Percentiles rank a stretch among this genome's conserved stretches.
These are phyloP conservation scores for Acidiella bohemica DNA, from an alignment of 495 filamentous ascomycete species.

Conservation along the genomic window DNA sequence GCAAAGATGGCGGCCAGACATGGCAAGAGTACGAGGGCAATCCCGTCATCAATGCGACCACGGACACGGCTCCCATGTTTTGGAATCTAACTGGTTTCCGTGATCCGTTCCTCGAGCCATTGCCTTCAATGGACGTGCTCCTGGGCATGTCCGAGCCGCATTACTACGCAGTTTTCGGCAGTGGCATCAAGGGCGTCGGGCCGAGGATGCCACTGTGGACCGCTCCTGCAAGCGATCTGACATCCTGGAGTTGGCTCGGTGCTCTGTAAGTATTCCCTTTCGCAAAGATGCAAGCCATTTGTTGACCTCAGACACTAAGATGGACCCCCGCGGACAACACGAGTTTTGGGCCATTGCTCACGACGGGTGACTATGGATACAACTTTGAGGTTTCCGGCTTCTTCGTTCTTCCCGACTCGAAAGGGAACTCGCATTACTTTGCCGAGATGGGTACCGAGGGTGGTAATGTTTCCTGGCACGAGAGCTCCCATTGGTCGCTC, in stretches of 20 bases:
- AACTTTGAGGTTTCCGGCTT: slow-evolving; percentile 48
- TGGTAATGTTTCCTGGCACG: slow-evolving; percentile 27
- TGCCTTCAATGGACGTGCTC: slow-evolving; percentile 31
- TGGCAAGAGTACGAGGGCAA: slow-evolving; percentile 39
- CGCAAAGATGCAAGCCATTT: no score
- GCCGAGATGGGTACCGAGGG: slow-evolving; percentile 36
- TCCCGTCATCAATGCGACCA: slow-evolving; percentile 31
- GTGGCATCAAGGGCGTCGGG: slow-evolving; percentile 36
- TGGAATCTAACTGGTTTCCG: slow-evolving; percentile 42
- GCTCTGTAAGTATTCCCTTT: no score
- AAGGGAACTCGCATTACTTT: slow-evolving; percentile 34
- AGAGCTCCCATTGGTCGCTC: slow-evolving; percentile 26
- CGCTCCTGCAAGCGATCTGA: slow-evolving; percentile 34
- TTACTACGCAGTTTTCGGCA: slow-evolving; percentile 40
- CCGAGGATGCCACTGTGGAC: slow-evolving; percentile 41
- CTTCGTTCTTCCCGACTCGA: slow-evolving; percentile 31
- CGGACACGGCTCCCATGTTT: slow-evolving; percentile 29
- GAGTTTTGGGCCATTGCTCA: slow-evolving; percentile 24
- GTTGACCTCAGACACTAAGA: no score
- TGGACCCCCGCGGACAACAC: slow-evolving; percentile 33
- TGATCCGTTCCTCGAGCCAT: slow-evolving; percentile 39
- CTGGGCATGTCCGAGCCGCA: slow-evolving; percentile 25
- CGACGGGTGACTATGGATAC: slow-evolving; percentile 38
- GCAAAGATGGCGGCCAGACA: slow-evolving; percentile 36
- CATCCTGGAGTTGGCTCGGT: slow-evolving; percentile 40